These are phyloP conservation scores for Colletotrichum tanaceti DNA, from an alignment of 2,329 filamentous ascomycete genomes.

Conservation along the genomic window DNA sequence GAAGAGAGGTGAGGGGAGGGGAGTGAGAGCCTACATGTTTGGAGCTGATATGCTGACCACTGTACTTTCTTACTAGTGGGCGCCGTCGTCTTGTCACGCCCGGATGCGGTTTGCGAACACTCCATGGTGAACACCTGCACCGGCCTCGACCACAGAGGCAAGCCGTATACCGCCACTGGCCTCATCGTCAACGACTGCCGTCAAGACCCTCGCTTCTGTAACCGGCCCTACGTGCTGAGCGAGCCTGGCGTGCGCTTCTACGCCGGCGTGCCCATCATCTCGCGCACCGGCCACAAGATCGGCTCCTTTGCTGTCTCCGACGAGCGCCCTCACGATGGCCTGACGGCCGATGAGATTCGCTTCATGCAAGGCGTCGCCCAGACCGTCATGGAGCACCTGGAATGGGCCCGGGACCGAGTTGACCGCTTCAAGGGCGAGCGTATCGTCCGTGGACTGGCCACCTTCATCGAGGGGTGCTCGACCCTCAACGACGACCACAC, in stretches of 20 bases:
- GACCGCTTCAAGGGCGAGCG: slow-evolving; percentile 64
- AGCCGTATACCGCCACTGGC: slow-evolving; percentile 46
- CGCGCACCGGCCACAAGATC: slow-evolving; percentile 64
- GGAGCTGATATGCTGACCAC: slow-evolving; percentile 28
- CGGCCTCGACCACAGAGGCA: slow-evolving; percentile 43
- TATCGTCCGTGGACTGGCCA: slow-evolving; percentile 65
- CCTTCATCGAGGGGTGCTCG: slow-evolving; percentile 64
- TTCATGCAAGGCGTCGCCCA: slow-evolving; percentile 68
- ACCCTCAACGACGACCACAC: slow-evolving; percentile 30
- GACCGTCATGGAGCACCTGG: slow-evolving; percentile 71
- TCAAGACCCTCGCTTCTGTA: slow-evolving; percentile 49
- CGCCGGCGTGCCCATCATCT: slow-evolving; percentile 67
- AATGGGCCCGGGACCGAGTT: slow-evolving; percentile 63
- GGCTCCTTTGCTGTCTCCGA: slow-evolving; percentile 72
- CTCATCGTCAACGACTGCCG: slow-evolving; percentile 48
- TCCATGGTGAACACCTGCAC: slow-evolving; percentile 44
- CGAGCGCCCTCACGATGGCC: slow-evolving; percentile 62
- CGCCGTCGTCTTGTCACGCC: slow-evolving; percentile 46
- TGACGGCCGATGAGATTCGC: slow-evolving; percentile 60
- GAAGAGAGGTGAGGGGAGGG: neutral
- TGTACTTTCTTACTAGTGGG: slow-evolving; percentile 18
- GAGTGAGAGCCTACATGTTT: neutral
- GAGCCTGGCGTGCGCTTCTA: slow-evolving; percentile 52
- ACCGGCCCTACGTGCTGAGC: slow-evolving; percentile 48
- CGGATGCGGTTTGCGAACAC: slow-evolving; percentile 51